Evolutionary conservation across 768 basidiomycete genomes (phyloP).

Genomic region (Lentinula lateritia): DNA sequence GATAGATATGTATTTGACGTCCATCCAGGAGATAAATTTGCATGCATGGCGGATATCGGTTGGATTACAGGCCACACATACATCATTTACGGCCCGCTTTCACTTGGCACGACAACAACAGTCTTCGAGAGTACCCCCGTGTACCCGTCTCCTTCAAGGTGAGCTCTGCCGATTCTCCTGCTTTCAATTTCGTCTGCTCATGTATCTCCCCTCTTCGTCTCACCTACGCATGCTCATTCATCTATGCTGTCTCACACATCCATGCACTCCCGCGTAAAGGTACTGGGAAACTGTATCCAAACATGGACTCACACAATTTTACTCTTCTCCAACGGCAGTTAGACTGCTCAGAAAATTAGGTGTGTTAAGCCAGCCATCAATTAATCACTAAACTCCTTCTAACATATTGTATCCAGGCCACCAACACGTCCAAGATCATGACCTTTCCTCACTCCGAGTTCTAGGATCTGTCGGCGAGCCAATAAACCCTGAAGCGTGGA

Average conservation of each 20-base stretch:
- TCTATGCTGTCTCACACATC: too few relatives aligned
- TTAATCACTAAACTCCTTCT: neutral
- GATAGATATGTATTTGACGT: constrained; percentile 73
- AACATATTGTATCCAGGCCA: constrained; percentile 51
- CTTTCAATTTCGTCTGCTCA: neutral
- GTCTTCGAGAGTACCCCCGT: constrained; percentile 97
- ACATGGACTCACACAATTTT: constrained; percentile 93
- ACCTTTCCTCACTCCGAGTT: constrained; percentile 78
- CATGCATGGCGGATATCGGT: constrained; percentile 97
- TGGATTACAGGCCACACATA: constrained; percentile 99
- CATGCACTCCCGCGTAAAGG: constrained; percentile 19
- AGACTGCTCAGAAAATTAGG: constrained; percentile 66
- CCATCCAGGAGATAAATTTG: constrained; percentile 93
- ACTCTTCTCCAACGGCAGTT: constrained; percentile 93
- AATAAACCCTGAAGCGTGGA: constrained; percentile 98
- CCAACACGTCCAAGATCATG: constrained; percentile 78
- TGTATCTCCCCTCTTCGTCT: neutral
- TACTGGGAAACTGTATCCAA: constrained; percentile 97
- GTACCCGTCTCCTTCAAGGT: constrained; percentile 83
- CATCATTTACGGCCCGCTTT: constrained; percentile 93
- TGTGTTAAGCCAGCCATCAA: neutral
- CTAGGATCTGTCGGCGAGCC: constrained; percentile 95
- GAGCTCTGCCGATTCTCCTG: neutral
- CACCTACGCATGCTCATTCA: neutral
- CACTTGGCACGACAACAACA: constrained; percentile 77